These are phyloP conservation scores for Annona squamosa DNA, from an alignment of 164 flowering plant species.

Conservation along the genomic window DNA sequence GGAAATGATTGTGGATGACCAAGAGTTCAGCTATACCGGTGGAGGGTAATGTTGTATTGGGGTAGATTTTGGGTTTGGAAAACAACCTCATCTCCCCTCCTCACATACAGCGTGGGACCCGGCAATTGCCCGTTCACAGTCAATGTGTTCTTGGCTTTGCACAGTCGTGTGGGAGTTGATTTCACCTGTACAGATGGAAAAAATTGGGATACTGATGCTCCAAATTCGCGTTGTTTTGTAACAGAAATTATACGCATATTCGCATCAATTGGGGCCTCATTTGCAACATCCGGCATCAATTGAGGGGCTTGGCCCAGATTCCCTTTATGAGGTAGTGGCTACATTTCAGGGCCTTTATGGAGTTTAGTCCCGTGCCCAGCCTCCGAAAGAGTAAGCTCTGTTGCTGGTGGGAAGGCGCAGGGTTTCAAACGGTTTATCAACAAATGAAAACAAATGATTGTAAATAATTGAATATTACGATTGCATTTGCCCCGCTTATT, in stretches of 20 bases:
- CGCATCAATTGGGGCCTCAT: not conserved
- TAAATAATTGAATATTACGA: too few relatives aligned
- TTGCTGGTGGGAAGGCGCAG: too few relatives aligned
- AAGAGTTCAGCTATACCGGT: slow-evolving; percentile 21
- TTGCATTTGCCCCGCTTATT: too few relatives aligned
- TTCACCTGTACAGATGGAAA: slow-evolving; percentile 16
- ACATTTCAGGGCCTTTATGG: not conserved
- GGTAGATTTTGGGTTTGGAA: slow-evolving; percentile 22
- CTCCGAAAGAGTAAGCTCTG: too few relatives aligned
- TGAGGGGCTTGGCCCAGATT: not conserved
- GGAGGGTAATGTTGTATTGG: slow-evolving; percentile 26
- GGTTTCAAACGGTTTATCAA: too few relatives aligned
- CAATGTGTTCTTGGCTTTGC: slow-evolving; percentile 28
- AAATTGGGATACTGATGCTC: too few relatives aligned
- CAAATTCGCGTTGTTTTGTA: not conserved
- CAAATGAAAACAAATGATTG: too few relatives aligned
- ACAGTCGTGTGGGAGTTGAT: slow-evolving; percentile 21
- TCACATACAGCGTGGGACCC: slow-evolving; percentile 29
- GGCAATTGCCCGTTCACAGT: slow-evolving; percentile 36
- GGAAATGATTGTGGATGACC: not conserved
- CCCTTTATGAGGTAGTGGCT: not conserved
- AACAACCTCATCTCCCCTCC: slow-evolving; percentile 23
- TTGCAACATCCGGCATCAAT: not conserved
- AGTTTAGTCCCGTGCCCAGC: too few relatives aligned
- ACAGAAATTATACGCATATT: too few relatives aligned